A percentile compares a stretch with the other conserved stretches of the same genome.
These are phyloP conservation scores for Aegilops speltoides DNA, from an alignment of 176 grass and related monocot species.

Conservation along the genomic window DNA sequence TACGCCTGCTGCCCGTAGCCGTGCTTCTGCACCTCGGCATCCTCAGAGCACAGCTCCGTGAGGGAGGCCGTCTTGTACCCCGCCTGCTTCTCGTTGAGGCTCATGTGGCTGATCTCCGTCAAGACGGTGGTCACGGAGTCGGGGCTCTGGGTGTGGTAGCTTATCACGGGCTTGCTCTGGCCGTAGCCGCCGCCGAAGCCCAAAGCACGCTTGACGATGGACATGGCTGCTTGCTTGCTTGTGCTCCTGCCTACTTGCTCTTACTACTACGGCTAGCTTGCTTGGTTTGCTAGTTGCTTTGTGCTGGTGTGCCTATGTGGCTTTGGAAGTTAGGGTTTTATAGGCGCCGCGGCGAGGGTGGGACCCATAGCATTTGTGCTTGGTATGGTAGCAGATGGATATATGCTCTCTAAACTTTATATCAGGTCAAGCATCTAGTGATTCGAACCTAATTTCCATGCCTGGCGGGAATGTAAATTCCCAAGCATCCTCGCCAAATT, in stretches of 20 bases:
- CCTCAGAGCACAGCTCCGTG: not conserved
- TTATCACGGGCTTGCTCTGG: slow-evolving; percentile 31
- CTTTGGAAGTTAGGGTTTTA: not conserved
- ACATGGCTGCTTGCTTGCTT: not conserved
- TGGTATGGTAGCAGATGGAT: not conserved
- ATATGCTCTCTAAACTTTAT: slow-evolving; percentile 20
- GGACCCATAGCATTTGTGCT: not conserved
- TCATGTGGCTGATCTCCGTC: slow-evolving; percentile 30
- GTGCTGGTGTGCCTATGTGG: not conserved
- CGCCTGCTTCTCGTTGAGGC: slow-evolving; percentile 22
- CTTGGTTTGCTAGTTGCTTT: not conserved
- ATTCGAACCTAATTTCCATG: not conserved
- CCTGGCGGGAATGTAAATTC: too few species aligned
- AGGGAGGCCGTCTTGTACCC: not conserved
- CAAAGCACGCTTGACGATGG: not conserved
- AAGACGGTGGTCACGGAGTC: slow-evolving; percentile 40
- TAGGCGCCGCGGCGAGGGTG: not conserved
- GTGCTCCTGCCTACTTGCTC: not conserved
- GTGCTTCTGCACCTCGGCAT: not conserved
- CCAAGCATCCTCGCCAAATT: too few species aligned
- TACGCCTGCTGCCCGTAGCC: not conserved
- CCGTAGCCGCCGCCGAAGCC: slow-evolving; percentile 5
- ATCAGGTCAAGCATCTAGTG: slow-evolving; percentile 3
- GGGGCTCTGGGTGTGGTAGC: slow-evolving; percentile 23
- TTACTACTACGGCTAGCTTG: not conserved